Evolutionary conservation across 805 yeast species (phyloP), one percentile per base, ranked within the genome.

Genomic region (Komagataella pseudopastoris): DNA sequence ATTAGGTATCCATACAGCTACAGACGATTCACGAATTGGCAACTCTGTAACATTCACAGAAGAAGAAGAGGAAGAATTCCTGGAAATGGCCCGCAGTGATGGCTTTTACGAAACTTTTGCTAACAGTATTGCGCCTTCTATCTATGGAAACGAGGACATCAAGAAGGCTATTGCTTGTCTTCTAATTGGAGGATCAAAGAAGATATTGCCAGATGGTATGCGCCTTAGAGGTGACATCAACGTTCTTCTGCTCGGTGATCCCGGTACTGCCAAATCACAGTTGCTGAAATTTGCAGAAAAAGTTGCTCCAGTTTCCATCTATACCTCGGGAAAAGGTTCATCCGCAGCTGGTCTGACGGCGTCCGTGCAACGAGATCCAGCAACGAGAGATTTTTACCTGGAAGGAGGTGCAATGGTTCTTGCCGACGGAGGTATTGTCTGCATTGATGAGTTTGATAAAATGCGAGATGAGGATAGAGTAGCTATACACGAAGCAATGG

Each of bases 321-420:
- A 91, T 67, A 91, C 99, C 0, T 89, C 98, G 0, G 99, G 99
- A 71, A 93, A 93, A 63, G 99, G 99, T 61, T 91, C 99, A 0
- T 91, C 98, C 8, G 99, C 99, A 2, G 99, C 98, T 2, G 99
- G 99, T 81, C 77, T 93, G 67, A 93, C 99, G 1, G 99, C 99
- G 0, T 85, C 96, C 16, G 98, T 93, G 17, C 99, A 91, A 70
- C 77, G 96, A 64, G 98, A 93, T 65, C 75, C 88, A 1, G 72
- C 74, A 22, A 86, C 96, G 0, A 73, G 96, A 56, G 99, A 93
- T 59, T 93, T 91, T 65, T 91, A 87, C 65, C 72, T 93, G 51
- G 99, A 93, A 76, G 99, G 99, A 54, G 99, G 99, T 68, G 99
- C 99, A 6, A 90, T 93, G 97, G 99, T 93, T n/a, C 72, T 93